These are phyloP conservation scores for Hsuehochloa calcarea DNA, from an alignment of 176 grass and related monocot genomes.

Conservation along the genomic window DNA sequence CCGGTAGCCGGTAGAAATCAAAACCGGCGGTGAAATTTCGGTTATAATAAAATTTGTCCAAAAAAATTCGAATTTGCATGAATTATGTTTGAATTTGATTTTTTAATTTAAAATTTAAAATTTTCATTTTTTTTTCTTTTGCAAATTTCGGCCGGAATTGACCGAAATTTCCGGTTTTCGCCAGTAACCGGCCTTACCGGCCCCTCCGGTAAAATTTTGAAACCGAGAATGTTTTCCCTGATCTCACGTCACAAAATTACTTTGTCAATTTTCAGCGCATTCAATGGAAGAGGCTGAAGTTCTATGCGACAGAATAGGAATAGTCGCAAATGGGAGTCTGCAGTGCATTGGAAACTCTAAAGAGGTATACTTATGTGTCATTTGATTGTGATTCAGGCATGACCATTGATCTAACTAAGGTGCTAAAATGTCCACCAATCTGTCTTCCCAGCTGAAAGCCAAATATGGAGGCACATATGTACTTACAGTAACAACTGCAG, in stretches of 20 bases:
- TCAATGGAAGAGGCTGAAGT: slow-evolving; percentile 76
- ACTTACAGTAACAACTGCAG: slow-evolving; percentile 28
- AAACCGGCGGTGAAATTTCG: too few species aligned
- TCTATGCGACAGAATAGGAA: slow-evolving; percentile 58
- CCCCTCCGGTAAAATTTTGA: too few species aligned
- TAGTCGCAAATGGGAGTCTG: slow-evolving; percentile 46
- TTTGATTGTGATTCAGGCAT: background rate
- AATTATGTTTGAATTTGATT: too few species aligned
- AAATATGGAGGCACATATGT: slow-evolving; percentile 51
- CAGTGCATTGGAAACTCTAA: slow-evolving; percentile 60
- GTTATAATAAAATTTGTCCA: too few species aligned
- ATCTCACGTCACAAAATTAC: background rate
- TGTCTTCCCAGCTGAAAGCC: slow-evolving; percentile 42
- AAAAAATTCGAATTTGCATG: too few species aligned
- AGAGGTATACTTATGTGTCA: slow-evolving; percentile 29
- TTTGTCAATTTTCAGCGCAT: slow-evolving; percentile 46
- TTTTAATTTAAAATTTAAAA: too few species aligned
- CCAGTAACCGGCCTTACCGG: too few species aligned
- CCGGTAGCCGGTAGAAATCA: too few species aligned
- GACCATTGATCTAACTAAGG: background rate
- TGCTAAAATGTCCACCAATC: background rate
- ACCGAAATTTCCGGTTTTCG: too few species aligned
- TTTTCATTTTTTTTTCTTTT: too few species aligned
- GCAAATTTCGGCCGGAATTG: too few species aligned
- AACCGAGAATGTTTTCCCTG: too few species aligned